Percentiles rank a stretch among this genome's conserved stretches.
Evolutionary conservation across 352 stramenopile genomes (phyloP).

Genomic region (Blastocystis sp.): DNA sequence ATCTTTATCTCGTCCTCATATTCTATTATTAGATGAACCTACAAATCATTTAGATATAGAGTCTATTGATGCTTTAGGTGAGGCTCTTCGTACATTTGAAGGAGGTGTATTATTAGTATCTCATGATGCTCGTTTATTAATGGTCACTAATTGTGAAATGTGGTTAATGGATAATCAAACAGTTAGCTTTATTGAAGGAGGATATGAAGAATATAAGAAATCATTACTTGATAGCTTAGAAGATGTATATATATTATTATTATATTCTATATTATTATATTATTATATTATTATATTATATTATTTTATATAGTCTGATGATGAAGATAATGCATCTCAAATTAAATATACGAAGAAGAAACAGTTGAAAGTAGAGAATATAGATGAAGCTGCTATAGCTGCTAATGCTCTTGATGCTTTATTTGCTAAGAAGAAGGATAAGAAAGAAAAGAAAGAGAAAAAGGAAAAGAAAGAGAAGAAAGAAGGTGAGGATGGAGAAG

Average conservation of each 20-base stretch:
- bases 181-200: conserved; percentile 68
- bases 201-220: conserved; percentile 29
- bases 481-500: conserved; percentile 1
- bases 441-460: conserved; percentile 26
- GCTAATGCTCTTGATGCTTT: too few relatives aligned
- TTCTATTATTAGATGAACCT: conserved; percentile 90
- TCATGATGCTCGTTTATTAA: conserved; percentile 93
- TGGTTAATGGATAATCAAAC: conserved; percentile 92
- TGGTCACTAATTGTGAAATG: conserved; percentile 84
- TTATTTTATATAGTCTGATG: conserved; percentile 11
- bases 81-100: conserved; percentile 90
- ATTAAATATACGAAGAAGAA: conserved; percentile 23
- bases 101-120: conserved; percentile 94
- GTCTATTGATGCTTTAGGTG: conserved; percentile 93
- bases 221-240: conserved; percentile 30
- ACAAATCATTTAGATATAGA: conserved; percentile 99
- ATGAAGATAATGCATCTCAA: background rate
- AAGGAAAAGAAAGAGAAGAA: background rate
- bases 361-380: too few relatives aligned
- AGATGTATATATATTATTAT: too few relatives aligned
- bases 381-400: too few relatives aligned
- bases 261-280: conserved; percentile 6
- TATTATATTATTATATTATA: background rate
- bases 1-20: conserved; percentile 70
- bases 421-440: too few relatives aligned